Base-by-base conservation (phyloP, 2,329 filamentous ascomycete species). In the Neonectria coccinea region DNA sequence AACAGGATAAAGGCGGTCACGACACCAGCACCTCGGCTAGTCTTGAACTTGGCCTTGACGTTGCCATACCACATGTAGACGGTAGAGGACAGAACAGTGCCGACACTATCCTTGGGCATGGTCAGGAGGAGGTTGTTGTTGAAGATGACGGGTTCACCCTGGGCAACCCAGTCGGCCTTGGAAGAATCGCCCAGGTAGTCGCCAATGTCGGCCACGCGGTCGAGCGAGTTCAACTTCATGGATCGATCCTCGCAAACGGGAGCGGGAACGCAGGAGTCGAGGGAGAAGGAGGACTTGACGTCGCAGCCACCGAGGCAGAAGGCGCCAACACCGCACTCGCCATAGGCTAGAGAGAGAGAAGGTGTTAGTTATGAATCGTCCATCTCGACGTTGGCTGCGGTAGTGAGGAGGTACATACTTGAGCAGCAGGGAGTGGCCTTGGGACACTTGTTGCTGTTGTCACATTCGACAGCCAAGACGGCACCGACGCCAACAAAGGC, bases 51-150 rank as follows among this genome's bases (percentile, higher is more conserved):
- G 59, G 93, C 93, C 78, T 91, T 92, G 74, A 97, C 90, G 79
- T 92, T 97, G 76, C 96, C 96, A 79, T 98, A 99, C 96, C 96
- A 98, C 81, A 99, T 90, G 81, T 97, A 98, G 70, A 89, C 85
- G 62, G 93, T 95, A 8, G 88, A 85, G 68, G 94, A 92, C 59
- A 99, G 82, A 50, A 99, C 88, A 10, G 96, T 97, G 59, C 96
- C 96, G 44, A 93, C 91, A 36, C 92, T 94, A 72, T 91, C 86
- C 68, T 91, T 87, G 45, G 92, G 89, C 95, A 99, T 97, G 70
- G 95, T 98, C 75, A 99, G 84, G 56, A 97, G 84, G 2, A 96
- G 83, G 67, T 89, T 88, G 76, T 89, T 87, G 62, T 92, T 82
- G 80, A 90, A 90, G 33, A 83, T 74, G 45, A 92, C 84, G 14